Conservation (phyloP, 192 early-diverging fungal species). For the Fimicolochytrium jonesii region DNA sequence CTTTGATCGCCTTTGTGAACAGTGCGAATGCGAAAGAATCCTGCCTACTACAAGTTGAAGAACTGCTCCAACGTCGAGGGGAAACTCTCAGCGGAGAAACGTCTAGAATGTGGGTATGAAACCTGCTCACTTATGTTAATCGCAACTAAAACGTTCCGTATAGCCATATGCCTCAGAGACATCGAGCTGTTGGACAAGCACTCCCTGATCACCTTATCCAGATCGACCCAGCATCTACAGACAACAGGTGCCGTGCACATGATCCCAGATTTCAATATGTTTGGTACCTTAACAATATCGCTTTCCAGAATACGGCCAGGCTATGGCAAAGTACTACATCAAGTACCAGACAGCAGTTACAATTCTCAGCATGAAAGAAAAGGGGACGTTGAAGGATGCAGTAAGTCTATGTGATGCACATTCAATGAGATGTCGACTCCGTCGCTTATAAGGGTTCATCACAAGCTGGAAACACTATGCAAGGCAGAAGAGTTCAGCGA, state of each 20-base stretch:
- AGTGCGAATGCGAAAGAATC: constrained; percentile 52
- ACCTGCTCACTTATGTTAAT: not conserved
- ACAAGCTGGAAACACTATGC: constrained; percentile 40
- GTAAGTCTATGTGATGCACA: not conserved
- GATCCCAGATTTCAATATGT: too few species aligned
- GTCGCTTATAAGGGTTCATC: not conserved
- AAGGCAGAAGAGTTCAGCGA: constrained; percentile 44
- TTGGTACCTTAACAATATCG: too few species aligned
- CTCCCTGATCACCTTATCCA: constrained; percentile 13
- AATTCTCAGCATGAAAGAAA: constrained; percentile 12
- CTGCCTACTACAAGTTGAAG: constrained; percentile 39
- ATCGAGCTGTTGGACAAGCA: constrained; percentile 29
- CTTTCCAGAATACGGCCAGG: constrained; percentile 40
- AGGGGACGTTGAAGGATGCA: not conserved
- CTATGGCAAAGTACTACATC: constrained; percentile 46
- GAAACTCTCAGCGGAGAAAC: constrained; percentile 20
- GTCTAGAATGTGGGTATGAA: constrained; percentile 28
- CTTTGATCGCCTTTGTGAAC: not conserved
- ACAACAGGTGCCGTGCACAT: too few species aligned
- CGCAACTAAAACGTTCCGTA: not conserved
- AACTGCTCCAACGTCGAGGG: constrained; percentile 15
- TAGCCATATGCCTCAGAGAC: constrained; percentile 44
- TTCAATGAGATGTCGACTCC: too few species aligned
- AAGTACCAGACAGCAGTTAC: constrained; percentile 35
- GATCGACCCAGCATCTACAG: constrained; percentile 19